These are phyloP conservation scores for Tuber indicum DNA, from an alignment of 495 filamentous ascomycete species.

Conservation along the genomic window DNA sequence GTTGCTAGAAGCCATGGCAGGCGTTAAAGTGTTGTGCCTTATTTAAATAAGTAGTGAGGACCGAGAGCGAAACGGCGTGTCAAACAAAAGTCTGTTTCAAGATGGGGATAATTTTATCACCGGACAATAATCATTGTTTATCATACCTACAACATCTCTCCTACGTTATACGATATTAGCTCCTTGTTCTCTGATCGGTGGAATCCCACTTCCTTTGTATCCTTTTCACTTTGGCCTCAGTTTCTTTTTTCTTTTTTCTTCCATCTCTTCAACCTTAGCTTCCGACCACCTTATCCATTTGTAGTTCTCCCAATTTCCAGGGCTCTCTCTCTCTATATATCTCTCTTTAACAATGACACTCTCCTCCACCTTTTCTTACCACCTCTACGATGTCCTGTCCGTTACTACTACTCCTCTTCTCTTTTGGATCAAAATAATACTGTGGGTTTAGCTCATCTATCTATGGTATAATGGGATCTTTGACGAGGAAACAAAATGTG, in stretches of 20 bases:
- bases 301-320: constrained; percentile 22
- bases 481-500: not conserved
- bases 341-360: not conserved
- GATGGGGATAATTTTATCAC: not conserved
- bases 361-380: not conserved
- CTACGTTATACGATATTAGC: constrained; percentile 19
- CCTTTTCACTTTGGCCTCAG: constrained; percentile 16
- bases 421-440: not conserved
- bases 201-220: constrained; percentile 20
- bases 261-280: not conserved
- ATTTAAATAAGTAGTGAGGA: not conserved
- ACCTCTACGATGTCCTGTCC: not conserved
- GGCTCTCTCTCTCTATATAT: not conserved
- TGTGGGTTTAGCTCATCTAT: not conserved
- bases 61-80: not conserved
- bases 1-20: constrained; percentile 90
- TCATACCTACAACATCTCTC: constrained; percentile 6
- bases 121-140: not conserved
- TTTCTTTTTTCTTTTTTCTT: constrained; percentile 18
- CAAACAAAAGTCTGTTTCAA: not conserved
- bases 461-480: not conserved
- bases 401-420: not conserved
- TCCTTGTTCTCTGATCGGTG: constrained; percentile 1
- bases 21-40: constrained; percentile 55
- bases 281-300: constrained; percentile 28